Evolutionary conservation across 176 grass and related monocot genomes (phyloP).

Genomic region (Alloteropsis semialata): DNA sequence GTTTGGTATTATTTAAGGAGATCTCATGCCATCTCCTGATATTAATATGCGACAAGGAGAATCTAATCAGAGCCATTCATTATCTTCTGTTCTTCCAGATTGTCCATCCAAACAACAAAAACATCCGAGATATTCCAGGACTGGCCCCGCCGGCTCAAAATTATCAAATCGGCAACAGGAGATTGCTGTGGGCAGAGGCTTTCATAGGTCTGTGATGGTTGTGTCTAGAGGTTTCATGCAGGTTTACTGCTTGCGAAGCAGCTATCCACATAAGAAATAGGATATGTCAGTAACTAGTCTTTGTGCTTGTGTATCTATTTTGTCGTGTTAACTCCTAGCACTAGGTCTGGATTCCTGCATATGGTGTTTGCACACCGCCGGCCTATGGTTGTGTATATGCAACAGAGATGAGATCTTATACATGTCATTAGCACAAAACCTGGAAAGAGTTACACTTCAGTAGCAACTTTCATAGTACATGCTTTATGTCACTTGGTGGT

Average conservation of each 20-base stretch:
- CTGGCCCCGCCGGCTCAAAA: conserved; percentile 91
- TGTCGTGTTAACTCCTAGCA: conserved; percentile 16
- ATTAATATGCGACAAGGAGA: neutral
- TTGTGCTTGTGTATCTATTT: conserved; percentile 54
- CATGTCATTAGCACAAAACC: neutral
- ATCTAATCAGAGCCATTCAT: neutral
- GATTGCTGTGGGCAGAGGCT: conserved; percentile 57
- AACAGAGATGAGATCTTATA: conserved; percentile 34
- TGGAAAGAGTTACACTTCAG: neutral
- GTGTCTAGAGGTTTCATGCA: neutral
- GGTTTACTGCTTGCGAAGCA: neutral
- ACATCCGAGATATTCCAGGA: conserved; percentile 83
- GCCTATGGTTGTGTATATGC: conserved; percentile 38
- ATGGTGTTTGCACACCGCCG: conserved; percentile 26
- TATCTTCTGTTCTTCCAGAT: conserved; percentile 53
- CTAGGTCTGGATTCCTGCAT: conserved; percentile 15
- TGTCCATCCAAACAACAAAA: conserved; percentile 81
- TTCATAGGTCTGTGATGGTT: conserved; percentile 47
- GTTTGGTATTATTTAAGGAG: neutral
- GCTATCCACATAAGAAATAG: neutral
- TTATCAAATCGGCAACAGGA: conserved; percentile 51
- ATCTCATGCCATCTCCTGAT: neutral
- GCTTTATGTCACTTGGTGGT: neutral
- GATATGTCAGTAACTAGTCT: conserved; percentile 44
- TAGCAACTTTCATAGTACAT: neutral